Evolutionary conservation across 106 monocot species (phyloP).

Genomic region (Dioscorea zingiberensis): DNA sequence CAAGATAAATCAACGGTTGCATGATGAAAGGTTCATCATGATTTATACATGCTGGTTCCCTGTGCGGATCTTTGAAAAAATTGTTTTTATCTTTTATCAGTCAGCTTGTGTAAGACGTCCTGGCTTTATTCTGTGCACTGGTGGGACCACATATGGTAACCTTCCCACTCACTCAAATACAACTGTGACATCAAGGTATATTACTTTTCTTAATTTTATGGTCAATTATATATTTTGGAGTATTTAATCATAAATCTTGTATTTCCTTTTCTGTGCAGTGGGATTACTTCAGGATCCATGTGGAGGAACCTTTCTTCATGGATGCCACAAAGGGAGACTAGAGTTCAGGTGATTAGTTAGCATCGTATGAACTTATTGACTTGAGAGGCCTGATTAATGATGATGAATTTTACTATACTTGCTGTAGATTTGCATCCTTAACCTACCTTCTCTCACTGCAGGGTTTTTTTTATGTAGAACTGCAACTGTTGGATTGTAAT

Average conservation of each 20-base stretch:
- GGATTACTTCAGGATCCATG: slow-evolving; percentile 44
- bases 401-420: too few relatives aligned
- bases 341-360: slow-evolving; percentile 37
- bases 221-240: slow-evolving; percentile 1
- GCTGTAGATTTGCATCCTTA: too few relatives aligned
- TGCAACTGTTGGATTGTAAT: too few relatives aligned
- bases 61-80: background rate
- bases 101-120: slow-evolving; percentile 79
- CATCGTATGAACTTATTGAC: background rate
- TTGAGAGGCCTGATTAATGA: background rate
- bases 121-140: slow-evolving; percentile 88
- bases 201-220: slow-evolving; percentile 3
- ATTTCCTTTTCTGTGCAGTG: slow-evolving; percentile 18
- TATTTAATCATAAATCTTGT: slow-evolving; percentile 5
- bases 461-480: too few relatives aligned
- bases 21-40: too few relatives aligned
- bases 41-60: background rate
- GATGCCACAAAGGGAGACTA: slow-evolving; percentile 64
- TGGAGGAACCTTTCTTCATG: slow-evolving; percentile 90
- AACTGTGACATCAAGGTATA: slow-evolving; percentile 50
- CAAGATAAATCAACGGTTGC: background rate
- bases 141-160: slow-evolving; percentile 81
- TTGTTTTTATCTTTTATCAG: slow-evolving; percentile 33
- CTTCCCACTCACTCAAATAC: slow-evolving; percentile 68
- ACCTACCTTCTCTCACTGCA: too few relatives aligned